Conservation (phyloP, 495 filamentous ascomycete species). For the Penicillium goetzii region DNA sequence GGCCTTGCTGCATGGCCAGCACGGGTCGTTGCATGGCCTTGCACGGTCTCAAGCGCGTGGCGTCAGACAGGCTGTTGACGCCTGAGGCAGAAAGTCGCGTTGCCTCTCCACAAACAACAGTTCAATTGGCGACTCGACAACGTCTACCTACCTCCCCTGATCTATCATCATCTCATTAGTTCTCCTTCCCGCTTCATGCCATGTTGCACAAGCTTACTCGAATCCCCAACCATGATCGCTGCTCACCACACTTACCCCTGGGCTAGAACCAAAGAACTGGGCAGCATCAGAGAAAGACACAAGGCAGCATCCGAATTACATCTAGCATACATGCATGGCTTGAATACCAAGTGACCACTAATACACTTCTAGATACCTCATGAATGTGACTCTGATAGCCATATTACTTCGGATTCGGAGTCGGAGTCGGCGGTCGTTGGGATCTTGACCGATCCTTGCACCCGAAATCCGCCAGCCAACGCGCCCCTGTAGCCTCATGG, state of each 20-base stretch:
- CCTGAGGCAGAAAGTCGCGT: constrained; percentile 2
- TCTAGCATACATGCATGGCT: neutral
- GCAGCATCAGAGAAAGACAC: neutral
- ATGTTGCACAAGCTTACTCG: neutral
- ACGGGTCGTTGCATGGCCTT: neutral
- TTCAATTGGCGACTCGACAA: neutral
- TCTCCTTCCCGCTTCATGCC: neutral
- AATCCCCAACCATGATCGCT: neutral
- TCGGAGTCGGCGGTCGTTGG: constrained; percentile 23
- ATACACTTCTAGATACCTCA: neutral
- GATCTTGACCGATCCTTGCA: neutral
- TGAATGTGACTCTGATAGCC: neutral
- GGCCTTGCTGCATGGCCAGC: neutral
- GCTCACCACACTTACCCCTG: neutral
- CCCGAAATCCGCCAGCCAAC: neutral
- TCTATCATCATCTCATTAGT: neutral
- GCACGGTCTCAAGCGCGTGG: neutral
- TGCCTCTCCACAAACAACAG: neutral
- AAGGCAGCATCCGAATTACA: neutral
- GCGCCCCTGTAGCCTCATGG: neutral
- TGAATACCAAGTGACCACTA: neutral
- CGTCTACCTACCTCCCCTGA: neutral
- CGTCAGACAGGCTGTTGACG: neutral
- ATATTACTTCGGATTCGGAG: constrained; percentile 27
- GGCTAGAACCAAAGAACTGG: neutral